A percentile compares a stretch with the other conserved stretches of the same genome.
Conservation (phyloP, 805 yeast species). For the Grigorovia jiainica region DNA sequence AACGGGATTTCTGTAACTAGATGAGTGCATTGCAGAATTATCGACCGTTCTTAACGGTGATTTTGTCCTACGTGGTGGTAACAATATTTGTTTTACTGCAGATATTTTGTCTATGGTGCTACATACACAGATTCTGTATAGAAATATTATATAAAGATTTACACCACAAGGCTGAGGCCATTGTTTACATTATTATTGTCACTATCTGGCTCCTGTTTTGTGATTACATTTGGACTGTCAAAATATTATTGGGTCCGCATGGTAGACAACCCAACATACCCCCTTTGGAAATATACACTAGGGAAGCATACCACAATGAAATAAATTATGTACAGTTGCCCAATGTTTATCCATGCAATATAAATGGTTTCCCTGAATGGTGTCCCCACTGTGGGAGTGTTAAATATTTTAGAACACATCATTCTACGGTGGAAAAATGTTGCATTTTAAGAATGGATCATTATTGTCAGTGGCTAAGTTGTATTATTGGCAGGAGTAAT, state of each 20-base stretch:
- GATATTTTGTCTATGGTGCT: conserved; percentile 37
- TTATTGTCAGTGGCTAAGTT: conserved; percentile 70
- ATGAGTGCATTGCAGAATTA: background rate
- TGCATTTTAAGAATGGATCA: conserved; percentile 80
- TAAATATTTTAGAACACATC: conserved; percentile 63
- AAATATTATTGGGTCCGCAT: background rate
- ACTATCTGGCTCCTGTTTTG: conserved; percentile 8
- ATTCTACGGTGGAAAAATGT: conserved; percentile 42
- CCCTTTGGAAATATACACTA: too few relatives aligned
- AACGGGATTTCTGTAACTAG: too few relatives aligned
- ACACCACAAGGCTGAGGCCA: conserved; percentile 11
- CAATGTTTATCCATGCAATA: conserved; percentile 68
- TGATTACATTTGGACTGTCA: too few relatives aligned
- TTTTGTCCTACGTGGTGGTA: conserved; percentile 1
- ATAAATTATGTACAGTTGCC: too few relatives aligned
- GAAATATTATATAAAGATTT: conserved; percentile 11
- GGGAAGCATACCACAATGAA: too few relatives aligned
- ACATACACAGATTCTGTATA: conserved; percentile 38
- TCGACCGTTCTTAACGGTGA: too few relatives aligned
- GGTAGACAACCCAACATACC: conserved; percentile 25
- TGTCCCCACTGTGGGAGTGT: conserved; percentile 58
- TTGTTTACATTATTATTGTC: conserved; percentile 16
- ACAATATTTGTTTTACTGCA: background rate
- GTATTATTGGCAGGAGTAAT: conserved; percentile 60
- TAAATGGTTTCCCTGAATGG: conserved; percentile 67